phyloP scores from a whole-genome alignment of 768 basidiomycete genomes.

The Lactarius vividus region DNA sequence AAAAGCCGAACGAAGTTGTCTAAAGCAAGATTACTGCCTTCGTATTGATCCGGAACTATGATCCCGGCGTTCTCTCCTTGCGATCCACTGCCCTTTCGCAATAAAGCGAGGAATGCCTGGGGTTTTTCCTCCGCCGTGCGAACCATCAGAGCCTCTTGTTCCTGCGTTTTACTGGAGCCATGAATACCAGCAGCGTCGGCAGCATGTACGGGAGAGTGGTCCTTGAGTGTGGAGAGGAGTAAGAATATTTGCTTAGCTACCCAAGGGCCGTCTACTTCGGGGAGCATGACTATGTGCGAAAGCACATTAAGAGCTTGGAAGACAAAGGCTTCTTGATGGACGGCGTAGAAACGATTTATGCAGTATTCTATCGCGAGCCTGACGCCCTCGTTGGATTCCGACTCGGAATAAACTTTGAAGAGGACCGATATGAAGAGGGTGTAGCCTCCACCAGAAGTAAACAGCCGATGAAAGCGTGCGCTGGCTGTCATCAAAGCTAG shows the following conservation, averaged over 20 bases:
- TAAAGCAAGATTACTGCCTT: constrained; percentile 52
- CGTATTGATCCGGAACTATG: constrained; percentile 58
- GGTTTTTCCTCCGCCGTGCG: constrained; percentile 71
- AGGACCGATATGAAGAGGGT: constrained; percentile 72
- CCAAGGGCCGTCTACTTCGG: constrained; percentile 48
- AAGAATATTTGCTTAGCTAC: constrained; percentile 55
- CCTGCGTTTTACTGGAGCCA: constrained; percentile 58
- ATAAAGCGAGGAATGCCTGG: constrained; percentile 59
- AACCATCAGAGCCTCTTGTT: constrained; percentile 67
- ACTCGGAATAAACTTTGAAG: constrained; percentile 66
- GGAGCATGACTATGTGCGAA: constrained; percentile 51
- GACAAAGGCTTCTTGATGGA: constrained; percentile 69
- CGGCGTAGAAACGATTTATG: constrained; percentile 65
- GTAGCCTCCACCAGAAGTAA: constrained; percentile 69
- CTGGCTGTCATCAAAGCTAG: constrained; percentile 71
- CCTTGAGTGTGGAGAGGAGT: constrained; percentile 57
- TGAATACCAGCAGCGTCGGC: constrained; percentile 68
- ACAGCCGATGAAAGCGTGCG: constrained; percentile 73
- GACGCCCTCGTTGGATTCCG: constrained; percentile 54
- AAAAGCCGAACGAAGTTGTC: constrained; percentile 70
- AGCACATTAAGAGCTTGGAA: constrained; percentile 70
- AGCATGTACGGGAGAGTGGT: constrained; percentile 38
- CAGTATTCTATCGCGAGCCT: constrained; percentile 69
- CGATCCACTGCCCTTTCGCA: constrained; percentile 41
- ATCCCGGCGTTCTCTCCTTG: constrained; percentile 29